These are phyloP conservation scores for Hirsutella rhossiliensis DNA, from an alignment of 2,329 filamentous ascomycete species.

Conservation along the genomic window DNA sequence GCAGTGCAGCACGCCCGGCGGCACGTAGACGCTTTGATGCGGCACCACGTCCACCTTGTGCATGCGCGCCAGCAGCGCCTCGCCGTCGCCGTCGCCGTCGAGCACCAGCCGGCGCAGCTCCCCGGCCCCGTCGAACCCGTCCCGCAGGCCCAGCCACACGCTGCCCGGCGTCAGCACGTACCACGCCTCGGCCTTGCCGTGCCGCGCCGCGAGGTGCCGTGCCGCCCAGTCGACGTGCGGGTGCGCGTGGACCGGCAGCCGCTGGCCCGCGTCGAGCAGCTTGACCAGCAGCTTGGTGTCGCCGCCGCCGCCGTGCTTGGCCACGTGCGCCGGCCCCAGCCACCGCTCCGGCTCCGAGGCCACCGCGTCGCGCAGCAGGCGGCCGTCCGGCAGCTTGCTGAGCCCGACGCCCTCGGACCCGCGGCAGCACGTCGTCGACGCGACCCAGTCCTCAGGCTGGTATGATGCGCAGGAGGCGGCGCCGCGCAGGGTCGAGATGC, in stretches of 20 bases:
- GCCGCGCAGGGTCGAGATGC: conserved; percentile 6
- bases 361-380: conserved; percentile 7
- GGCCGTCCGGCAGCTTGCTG: conserved; percentile 6
- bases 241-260: conserved; percentile 10
- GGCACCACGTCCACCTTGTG: conserved; percentile 7
- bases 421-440: conserved; percentile 9
- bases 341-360: conserved; percentile 6
- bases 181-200: conserved; percentile 12
- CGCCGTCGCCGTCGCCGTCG: conserved; percentile 4
- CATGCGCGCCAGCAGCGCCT: conserved; percentile 5
- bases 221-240: conserved; percentile 8
- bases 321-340: conserved; percentile 7
- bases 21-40: conserved; percentile 9
- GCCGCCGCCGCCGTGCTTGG: conserved; percentile 6
- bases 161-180: conserved; percentile 8
- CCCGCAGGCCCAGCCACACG: conserved; percentile 7
- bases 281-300: conserved; percentile 11
- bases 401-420: conserved; percentile 6
- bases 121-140: conserved; percentile 4
- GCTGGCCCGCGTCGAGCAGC: conserved; percentile 10
- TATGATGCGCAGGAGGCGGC: conserved; percentile 1
- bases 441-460: conserved; percentile 10
- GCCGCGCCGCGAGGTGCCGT: conserved; percentile 5
- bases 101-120: conserved; percentile 4
- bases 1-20: conserved; percentile 9